Evolutionary conservation across 148 eudicot genomes (phyloP).

Genomic region (Chenopodium berlandieri): DNA sequence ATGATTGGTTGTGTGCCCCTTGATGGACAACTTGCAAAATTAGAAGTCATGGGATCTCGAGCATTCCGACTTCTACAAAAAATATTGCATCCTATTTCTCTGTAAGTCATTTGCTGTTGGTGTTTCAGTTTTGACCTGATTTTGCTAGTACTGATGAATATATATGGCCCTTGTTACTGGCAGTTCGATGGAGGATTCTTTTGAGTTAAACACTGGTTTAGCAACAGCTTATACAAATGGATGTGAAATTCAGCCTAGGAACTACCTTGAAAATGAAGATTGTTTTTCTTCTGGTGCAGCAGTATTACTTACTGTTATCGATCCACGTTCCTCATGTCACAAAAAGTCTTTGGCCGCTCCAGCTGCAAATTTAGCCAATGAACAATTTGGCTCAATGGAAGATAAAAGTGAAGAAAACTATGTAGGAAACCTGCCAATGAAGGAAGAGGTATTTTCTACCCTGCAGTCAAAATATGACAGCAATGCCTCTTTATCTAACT

Average conservation of each 20-base stretch:
- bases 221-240: slow-evolving; percentile 29
- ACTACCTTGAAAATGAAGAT: slow-evolving; percentile 42
- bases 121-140: background rate
- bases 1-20: slow-evolving; percentile 55
- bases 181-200: slow-evolving; percentile 38
- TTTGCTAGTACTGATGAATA: background rate
- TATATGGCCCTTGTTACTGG: slow-evolving; percentile 9
- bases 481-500: slow-evolving; percentile 21
- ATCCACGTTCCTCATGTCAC: slow-evolving; percentile 54
- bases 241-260: slow-evolving; percentile 26
- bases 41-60: slow-evolving; percentile 75
- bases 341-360: slow-evolving; percentile 27
- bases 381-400: slow-evolving; percentile 17
- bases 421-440: slow-evolving; percentile 4
- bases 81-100: slow-evolving; percentile 52
- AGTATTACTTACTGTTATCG: slow-evolving; percentile 49
- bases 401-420: slow-evolving; percentile 20
- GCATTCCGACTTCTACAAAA: slow-evolving; percentile 63
- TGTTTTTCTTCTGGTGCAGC: slow-evolving; percentile 38
- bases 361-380: slow-evolving; percentile 21
- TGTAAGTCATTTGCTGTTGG: slow-evolving; percentile 38
- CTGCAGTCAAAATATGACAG: slow-evolving; percentile 28
- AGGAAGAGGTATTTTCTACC: slow-evolving; percentile 29
- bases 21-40: slow-evolving; percentile 69
- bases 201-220: slow-evolving; percentile 34